Percentiles rank a stretch among this genome's conserved stretches.
Conservation (phyloP, 208 protist species). For the Trichomonas tenax region DNA sequence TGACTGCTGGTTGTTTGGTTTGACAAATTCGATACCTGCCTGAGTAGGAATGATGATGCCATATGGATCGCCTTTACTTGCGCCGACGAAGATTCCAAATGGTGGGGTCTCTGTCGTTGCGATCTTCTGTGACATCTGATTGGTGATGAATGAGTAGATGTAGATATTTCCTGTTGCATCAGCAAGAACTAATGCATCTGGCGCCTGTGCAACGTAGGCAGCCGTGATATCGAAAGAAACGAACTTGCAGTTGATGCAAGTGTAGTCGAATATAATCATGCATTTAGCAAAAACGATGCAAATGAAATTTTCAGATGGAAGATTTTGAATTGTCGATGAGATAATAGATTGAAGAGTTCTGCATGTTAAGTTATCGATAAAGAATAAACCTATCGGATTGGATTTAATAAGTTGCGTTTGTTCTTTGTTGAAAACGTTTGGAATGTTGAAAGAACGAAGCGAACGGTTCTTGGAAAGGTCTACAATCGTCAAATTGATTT, state of each 20-base stretch:
- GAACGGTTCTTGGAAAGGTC: neutral
- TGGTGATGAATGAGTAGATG: neutral
- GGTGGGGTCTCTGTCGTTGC: neutral
- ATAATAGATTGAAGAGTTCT: neutral
- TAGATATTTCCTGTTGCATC: neutral
- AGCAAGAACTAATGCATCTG: neutral
- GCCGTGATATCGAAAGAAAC: neutral
- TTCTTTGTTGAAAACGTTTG: neutral
- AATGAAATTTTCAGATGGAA: neutral
- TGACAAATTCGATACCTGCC: neutral
- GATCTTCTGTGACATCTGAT: neutral
- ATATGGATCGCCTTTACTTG: neutral
- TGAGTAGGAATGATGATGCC: neutral
- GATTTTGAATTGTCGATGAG: neutral
- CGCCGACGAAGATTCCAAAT: neutral
- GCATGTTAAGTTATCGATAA: neutral
- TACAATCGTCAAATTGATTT: neutral
- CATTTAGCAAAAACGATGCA: neutral
- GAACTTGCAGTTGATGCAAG: neutral
- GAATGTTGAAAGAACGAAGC: neutral
- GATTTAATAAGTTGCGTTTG: neutral
- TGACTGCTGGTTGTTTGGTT: neutral
- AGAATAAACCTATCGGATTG: neutral
- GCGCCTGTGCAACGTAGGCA: neutral
- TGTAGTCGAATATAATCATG: neutral